phyloP scores from a whole-genome alignment of 2,329 filamentous ascomycete species.

The Cryphonectria radicalis region DNA sequence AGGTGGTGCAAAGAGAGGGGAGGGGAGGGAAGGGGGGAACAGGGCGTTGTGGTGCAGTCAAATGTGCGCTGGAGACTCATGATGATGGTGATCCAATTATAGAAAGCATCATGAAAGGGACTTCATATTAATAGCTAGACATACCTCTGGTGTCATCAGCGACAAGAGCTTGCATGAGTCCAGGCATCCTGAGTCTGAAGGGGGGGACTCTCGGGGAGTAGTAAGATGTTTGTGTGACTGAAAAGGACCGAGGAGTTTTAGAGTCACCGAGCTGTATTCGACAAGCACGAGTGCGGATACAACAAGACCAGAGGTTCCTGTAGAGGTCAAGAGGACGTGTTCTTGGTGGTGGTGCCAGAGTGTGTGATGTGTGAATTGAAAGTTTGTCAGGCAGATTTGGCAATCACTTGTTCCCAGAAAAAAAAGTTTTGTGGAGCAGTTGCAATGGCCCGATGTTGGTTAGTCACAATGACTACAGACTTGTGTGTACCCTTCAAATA shows the following conservation, averaged over 20 bases:
- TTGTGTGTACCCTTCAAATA: conserved; percentile 13
- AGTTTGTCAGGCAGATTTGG: neutral
- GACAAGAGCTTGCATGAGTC: conserved; percentile 44
- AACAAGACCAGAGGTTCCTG: conserved; percentile 9
- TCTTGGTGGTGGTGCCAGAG: conserved; percentile 12
- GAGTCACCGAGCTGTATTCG: conserved; percentile 12
- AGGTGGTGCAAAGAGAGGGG: neutral
- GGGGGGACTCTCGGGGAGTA: conserved; percentile 17
- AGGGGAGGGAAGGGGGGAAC: neutral
- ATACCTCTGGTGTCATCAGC: conserved; percentile 50
- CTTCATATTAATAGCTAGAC: conserved; percentile 5
- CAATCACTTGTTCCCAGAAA: neutral
- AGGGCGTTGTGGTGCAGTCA: neutral
- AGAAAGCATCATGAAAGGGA: neutral
- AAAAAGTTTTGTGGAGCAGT: conserved; percentile 24
- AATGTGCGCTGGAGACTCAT: conserved; percentile 7
- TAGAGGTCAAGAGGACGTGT: conserved; percentile 4
- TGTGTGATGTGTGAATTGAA: neutral
- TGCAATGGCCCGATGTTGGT: conserved; percentile 19
- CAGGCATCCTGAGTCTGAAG: conserved; percentile 43
- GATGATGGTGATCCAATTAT: neutral
- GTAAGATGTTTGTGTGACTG: conserved; percentile 17
- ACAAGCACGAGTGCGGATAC: conserved; percentile 6
- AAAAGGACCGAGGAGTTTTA: conserved; percentile 2
- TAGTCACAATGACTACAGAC: conserved; percentile 13